A percentile compares a stretch with the other conserved stretches of the same genome.
Evolutionary conservation across 2,329 filamentous ascomycete genomes (phyloP).

Genomic region (Xylariaceae sp.): DNA sequence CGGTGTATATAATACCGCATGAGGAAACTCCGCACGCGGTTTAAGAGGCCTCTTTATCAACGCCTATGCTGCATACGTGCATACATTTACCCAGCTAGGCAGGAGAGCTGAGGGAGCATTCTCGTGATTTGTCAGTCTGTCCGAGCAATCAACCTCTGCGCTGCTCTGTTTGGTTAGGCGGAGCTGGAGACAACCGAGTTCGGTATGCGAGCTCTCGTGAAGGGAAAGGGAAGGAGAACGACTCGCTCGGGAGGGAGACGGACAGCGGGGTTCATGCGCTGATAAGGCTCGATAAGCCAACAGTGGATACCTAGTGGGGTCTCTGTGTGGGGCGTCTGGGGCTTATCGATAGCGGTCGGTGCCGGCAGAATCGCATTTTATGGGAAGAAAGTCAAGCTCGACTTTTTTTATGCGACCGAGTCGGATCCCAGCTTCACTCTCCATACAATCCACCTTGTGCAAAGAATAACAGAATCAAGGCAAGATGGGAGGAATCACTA

Average conservation of each 20-base stretch:
- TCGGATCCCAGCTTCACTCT: neutral
- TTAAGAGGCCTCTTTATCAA: neutral
- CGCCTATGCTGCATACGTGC: neutral
- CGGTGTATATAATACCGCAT: slow-evolving; percentile 10
- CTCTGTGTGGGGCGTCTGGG: slow-evolving; percentile 15
- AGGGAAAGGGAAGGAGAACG: neutral
- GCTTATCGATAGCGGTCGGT: slow-evolving; percentile 25
- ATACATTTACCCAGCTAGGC: neutral
- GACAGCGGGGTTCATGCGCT: slow-evolving; percentile 17
- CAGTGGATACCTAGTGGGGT: slow-evolving; percentile 12
- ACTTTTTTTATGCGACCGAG: slow-evolving; percentile 24
- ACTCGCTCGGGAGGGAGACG: neutral
- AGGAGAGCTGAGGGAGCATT: too few relatives aligned
- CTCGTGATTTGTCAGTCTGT: neutral
- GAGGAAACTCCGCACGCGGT: slow-evolving; percentile 16
- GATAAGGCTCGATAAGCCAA: too few relatives aligned
- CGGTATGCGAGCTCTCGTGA: neutral
- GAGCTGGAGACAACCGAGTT: neutral
- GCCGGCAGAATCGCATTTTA: slow-evolving; percentile 21
- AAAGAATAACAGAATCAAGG: neutral
- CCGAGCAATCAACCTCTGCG: neutral
- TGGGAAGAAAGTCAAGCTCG: neutral
- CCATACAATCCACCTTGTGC: neutral
- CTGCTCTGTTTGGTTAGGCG: neutral
- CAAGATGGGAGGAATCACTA: slow-evolving; percentile 32